Evolutionary conservation across 257 asterid species (phyloP).

Genomic region (Ilex asprella): DNA sequence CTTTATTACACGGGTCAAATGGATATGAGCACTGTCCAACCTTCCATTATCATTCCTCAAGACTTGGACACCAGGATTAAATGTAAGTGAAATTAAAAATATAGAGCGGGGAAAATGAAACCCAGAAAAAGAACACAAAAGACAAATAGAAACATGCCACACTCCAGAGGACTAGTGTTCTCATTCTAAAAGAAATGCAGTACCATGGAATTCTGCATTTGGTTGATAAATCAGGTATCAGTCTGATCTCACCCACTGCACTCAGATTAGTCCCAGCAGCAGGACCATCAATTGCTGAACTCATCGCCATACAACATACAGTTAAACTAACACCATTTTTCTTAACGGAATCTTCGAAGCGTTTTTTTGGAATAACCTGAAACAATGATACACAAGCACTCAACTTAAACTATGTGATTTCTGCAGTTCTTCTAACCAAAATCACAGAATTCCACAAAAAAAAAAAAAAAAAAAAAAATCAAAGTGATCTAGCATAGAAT

Average conservation of each 20-base stretch:
- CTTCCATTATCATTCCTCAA: too few species aligned
- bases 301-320: conserved; percentile 72
- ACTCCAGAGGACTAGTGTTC: not conserved
- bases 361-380: conserved; percentile 70
- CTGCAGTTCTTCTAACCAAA: not conserved
- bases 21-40: too few species aligned
- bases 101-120: too few species aligned
- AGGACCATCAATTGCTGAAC: conserved; percentile 64
- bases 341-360: conserved; percentile 46
- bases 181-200: conserved; percentile 5
- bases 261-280: conserved; percentile 73
- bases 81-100: too few species aligned
- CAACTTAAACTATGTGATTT: not conserved
- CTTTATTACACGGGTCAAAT: too few species aligned
- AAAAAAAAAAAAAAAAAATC: too few species aligned
- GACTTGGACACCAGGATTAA: too few species aligned
- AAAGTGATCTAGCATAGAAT: not conserved
- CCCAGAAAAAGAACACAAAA: not conserved
- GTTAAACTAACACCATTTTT: conserved; percentile 80
- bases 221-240: conserved; percentile 75
- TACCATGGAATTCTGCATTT: conserved; percentile 77
- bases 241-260: conserved; percentile 83
- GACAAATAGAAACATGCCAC: conserved; percentile 2
- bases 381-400: not conserved
- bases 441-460: too few species aligned